Conservation (phyloP, 1,284 basidiomycete genomes). For the Coniophora puteana region DNA sequence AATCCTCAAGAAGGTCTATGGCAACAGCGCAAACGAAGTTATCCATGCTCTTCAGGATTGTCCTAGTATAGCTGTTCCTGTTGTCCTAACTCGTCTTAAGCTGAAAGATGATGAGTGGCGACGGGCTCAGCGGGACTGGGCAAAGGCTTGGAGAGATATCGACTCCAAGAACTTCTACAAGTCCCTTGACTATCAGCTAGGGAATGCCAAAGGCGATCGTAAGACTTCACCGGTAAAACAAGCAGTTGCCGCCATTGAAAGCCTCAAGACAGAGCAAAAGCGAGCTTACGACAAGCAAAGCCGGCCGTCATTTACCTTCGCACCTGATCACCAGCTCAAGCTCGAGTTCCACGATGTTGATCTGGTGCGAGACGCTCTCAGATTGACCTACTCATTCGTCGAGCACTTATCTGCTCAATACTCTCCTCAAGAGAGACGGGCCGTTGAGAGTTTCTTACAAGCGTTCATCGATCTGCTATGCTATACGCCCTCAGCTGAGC, state of each 20-base stretch:
- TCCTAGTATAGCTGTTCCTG: conserved; percentile 87
- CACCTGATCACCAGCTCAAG: conserved; percentile 73
- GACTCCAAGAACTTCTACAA: conserved; percentile 98
- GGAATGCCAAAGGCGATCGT: conserved; percentile 87
- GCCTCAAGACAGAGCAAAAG: conserved; percentile 67
- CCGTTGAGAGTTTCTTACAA: conserved; percentile 84
- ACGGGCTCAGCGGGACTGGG: conserved; percentile 93
- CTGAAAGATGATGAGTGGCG: conserved; percentile 99
- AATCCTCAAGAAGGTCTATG: conserved; percentile 95
- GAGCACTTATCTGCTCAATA: conserved; percentile 81
- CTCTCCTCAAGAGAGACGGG: conserved; percentile 73
- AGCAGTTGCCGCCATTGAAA: conserved; percentile 88
- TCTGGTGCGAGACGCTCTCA: conserved; percentile 86
- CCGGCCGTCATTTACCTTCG: conserved; percentile 37
- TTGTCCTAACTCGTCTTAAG: conserved; percentile 88
- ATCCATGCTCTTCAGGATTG: conserved; percentile 91
- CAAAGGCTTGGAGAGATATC: conserved; percentile 95
- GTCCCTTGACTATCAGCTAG: conserved; percentile 92
- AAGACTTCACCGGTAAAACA: conserved; percentile 93
- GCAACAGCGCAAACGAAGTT: conserved; percentile 83
- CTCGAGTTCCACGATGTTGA: conserved; percentile 77
- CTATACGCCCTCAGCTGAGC: conserved; percentile 73
- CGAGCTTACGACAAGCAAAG: conserved; percentile 39
- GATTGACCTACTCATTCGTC: conserved; percentile 87
- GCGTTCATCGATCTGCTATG: conserved; percentile 84